Base-by-base conservation (phyloP, 1,139 yeast genomes). In the Protomyces lactucae-debilis region DNA sequence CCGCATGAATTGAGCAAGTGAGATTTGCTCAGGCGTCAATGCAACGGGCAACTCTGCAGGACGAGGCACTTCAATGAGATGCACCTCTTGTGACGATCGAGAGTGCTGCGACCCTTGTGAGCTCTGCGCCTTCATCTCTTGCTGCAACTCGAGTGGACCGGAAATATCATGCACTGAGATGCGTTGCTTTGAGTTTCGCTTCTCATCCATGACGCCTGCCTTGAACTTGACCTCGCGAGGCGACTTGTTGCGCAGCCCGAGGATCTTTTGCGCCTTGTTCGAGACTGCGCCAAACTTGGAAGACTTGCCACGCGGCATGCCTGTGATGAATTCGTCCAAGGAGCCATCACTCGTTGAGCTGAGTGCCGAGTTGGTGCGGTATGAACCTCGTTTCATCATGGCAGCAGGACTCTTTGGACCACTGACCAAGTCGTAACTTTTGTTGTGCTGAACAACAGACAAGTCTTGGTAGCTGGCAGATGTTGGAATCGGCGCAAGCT, bases 201-300 rank as follows among this genome's bases (percentile, higher is more conserved):
- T 18, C 21, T 12, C 23, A 12, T 43, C 23, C 12, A 43, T 43
- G 48, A 10, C 23, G 14, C 8, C 48, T n/a, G 48, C 23, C 48
- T 43, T 43, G 48, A 43, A n/a, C 10, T 18, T 16, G 25, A 10
- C 48, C 1, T 43, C 48, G 23, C 23, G 48, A 9, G 48, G 48
- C 48, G 48, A 43, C 48, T 43, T 43, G 48, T 43, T 43, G 48
- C 48, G 48, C 63, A 59, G 39, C 1, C 63, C 63, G n/a, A 59
- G 53, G 8, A 59, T 32, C 57, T 59, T 59, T 28, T 52, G 57
- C 14, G 63, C 63, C 21, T 59, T 59, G 40, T 35, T 52, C n/a
- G 63, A 59, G 12, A 53, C 48, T 10, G 21, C 23, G 23, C 18
- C 48, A 18, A 43, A 43, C 21, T 18, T 18, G 25, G 21, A n/a